Base-by-base conservation (phyloP, 164 flowering plant species). In the Vitis cinerea region DNA sequence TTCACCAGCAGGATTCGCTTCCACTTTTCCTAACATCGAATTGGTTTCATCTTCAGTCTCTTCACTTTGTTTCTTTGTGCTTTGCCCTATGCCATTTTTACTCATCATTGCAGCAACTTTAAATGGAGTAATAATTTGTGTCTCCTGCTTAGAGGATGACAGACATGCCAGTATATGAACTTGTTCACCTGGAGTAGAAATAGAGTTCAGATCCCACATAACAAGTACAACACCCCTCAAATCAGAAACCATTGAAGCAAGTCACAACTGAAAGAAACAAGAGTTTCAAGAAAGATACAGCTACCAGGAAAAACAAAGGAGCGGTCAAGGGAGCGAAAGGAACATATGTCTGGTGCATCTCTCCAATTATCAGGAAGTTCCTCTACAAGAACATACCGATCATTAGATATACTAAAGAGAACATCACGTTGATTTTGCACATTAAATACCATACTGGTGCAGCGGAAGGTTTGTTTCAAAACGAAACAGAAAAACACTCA, bases 291-390 rank as follows among this genome's bases (percentile, higher is more conserved):
- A 56, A 70, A 63, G 59, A 72, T 67, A 48, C 27, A 60, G 44
- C 50, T 79, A 95, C 99, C 99, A 62, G 99, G 97, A 76, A 95
- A 91, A 67, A 93, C 91, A 83, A 95, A 95, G 65, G 84, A 82
- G 59, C 99, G 96, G 65, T 95, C 97, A 74, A 91, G 67, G 30
- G 90, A 59, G 59, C 73, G 85, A 65, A 95, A 83, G 23, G 92
- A 84, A 58, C 66, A 73, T 62, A 93, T 86, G 72, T 91, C 87
- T 65, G 83, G 72, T 58, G 88, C 88, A 76, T 82, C 87, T 65
- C 67, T 71, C 99, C 97, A 93, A 72, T 84, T 76, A 66, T 82
- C 84, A 70, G 97, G 92, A 73, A 95, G 88, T 71, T 84, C 83
- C 82, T 83, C 98, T 95, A 81, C 72, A 81, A 79, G 47, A 65